These are phyloP conservation scores for Haematococcus lacustris DNA, from an alignment of 139 green algal genomes.

Conservation along the genomic window DNA sequence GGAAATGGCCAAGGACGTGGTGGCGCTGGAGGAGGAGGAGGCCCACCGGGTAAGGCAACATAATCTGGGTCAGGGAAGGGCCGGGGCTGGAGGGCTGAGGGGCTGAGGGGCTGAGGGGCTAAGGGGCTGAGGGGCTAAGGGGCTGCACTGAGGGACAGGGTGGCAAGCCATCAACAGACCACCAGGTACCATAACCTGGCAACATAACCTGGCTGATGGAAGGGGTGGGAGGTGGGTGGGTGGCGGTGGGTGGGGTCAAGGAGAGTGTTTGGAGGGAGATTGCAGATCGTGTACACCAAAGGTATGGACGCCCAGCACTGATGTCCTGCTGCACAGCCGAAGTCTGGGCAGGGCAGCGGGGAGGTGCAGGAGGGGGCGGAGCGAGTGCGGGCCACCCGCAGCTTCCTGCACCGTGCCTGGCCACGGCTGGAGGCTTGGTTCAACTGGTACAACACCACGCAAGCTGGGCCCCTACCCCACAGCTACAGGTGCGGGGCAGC, in stretches of 20 bases:
- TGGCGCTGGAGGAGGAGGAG: not conserved
- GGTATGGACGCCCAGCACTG: not conserved
- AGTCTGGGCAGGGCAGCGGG: not conserved
- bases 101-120: too few relatives aligned
- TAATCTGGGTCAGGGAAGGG: too few relatives aligned
- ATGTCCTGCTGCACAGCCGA: not conserved
- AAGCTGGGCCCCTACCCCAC: constrained; percentile 51
- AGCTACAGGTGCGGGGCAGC: constrained; percentile 47
- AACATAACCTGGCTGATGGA: not conserved
- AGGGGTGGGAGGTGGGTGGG: not conserved
- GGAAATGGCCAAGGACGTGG: constrained; percentile 42
- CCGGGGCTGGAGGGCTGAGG: too few relatives aligned
- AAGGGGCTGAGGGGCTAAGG: too few relatives aligned
- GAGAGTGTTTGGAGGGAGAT: too few relatives aligned
- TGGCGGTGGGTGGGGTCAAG: too few relatives aligned
- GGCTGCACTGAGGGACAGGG: too few relatives aligned
- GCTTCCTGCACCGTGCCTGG: constrained; percentile 49
- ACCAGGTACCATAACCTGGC: not conserved
- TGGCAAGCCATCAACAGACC: not conserved
- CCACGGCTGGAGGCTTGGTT: constrained; percentile 79
- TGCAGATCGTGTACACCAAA: not conserved
- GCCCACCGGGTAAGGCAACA: not conserved
- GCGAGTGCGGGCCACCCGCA: not conserved
- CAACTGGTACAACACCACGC: constrained; percentile 78
- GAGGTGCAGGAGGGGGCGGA: not conserved